These are phyloP conservation scores for Teratosphaeria nubilosa DNA, from an alignment of 2,329 filamentous ascomycete genomes.

Conservation along the genomic window DNA sequence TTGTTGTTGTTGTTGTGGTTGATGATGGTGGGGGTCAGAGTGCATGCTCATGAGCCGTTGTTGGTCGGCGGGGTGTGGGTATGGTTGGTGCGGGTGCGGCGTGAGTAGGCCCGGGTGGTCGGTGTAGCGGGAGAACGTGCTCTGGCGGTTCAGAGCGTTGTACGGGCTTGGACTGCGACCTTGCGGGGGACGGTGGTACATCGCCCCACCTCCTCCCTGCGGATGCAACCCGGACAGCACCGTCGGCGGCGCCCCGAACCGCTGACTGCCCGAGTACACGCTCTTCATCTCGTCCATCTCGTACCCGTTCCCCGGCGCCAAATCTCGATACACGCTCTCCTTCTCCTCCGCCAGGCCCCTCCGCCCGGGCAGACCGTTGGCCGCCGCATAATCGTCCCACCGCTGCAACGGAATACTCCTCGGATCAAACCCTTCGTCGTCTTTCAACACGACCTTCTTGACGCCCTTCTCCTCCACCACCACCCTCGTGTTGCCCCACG, in stretches of 20 bases:
- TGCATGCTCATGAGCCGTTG: conserved; percentile 51
- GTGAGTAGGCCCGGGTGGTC: conserved; percentile 41
- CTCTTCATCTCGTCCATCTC: conserved; percentile 99
- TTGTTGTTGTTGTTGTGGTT: conserved; percentile 1
- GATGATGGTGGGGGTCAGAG: conserved; percentile 36
- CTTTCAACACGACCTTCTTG: conserved; percentile 79
- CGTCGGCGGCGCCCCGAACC: conserved; percentile 56
- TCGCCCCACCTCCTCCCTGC: conserved; percentile 17
- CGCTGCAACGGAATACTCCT: conserved; percentile 85
- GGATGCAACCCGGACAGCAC: conserved; percentile 73
- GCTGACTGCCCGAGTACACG: conserved; percentile 82
- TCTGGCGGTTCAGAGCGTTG: conserved; percentile 57
- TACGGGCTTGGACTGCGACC: conserved; percentile 65
- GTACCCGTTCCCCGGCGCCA: conserved; percentile 40
- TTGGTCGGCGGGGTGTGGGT: conserved; percentile 28
- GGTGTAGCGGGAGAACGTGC: conserved; percentile 53
- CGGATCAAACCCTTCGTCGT: conserved; percentile 76
- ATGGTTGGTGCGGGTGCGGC: no score
- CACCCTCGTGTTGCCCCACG: conserved; percentile 96
- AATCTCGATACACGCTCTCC: conserved; percentile 12
- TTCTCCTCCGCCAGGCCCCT: conserved; percentile 47
- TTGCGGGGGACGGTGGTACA: conserved; percentile 50
- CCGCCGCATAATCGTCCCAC: conserved; percentile 89
- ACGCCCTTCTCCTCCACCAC: conserved; percentile 89
- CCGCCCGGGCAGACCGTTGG: conserved; percentile 82